phyloP scores from a whole-genome alignment of 805 yeast species.

The Lachancea thermotolerans region DNA sequence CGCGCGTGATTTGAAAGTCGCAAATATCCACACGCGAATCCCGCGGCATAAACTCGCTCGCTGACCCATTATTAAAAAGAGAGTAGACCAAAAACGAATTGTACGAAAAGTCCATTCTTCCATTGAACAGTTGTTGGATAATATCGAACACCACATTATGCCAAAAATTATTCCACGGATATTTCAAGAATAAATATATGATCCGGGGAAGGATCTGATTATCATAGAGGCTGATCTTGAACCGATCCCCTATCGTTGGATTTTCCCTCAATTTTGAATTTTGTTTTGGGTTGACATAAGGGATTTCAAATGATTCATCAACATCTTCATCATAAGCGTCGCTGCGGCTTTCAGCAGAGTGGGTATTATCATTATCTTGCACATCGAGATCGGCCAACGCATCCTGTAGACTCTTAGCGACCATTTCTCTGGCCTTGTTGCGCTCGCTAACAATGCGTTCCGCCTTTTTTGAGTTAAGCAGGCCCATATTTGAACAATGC shows the following conservation, averaged over 20 bases:
- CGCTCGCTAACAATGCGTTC: conserved; percentile 61
- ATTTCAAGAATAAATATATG: conserved; percentile 67
- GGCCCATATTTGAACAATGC: conserved; percentile 96
- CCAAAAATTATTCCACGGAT: conserved; percentile 95
- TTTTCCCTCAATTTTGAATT: conserved; percentile 38
- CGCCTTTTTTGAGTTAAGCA: conserved; percentile 71
- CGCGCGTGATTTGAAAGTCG: conserved; percentile 46
- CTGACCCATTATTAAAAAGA: conserved; percentile 21
- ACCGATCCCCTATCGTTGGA: conserved; percentile 79
- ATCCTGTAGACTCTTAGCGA: conserved; percentile 34
- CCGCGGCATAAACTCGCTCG: conserved; percentile 14
- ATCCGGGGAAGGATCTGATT: conserved; percentile 60
- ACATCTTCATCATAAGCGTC: conserved; percentile 21
- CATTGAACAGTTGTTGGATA: conserved; percentile 89
- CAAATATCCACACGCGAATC: not conserved
- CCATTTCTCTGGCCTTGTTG: conserved; percentile 55
- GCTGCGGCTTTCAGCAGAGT: conserved; percentile 9
- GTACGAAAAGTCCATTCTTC: conserved; percentile 76
- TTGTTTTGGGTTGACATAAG: conserved; percentile 36
- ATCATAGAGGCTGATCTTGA: conserved; percentile 78
- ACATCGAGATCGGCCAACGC: conserved; percentile 28
- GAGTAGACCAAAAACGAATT: conserved; percentile 60
- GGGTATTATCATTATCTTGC: conserved; percentile 8
- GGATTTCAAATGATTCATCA: conserved; percentile 31
- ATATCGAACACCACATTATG: conserved; percentile 97